Evolutionary conservation across 441 rosid genomes (phyloP).

Genomic region (Flueggea neowawraea): DNA sequence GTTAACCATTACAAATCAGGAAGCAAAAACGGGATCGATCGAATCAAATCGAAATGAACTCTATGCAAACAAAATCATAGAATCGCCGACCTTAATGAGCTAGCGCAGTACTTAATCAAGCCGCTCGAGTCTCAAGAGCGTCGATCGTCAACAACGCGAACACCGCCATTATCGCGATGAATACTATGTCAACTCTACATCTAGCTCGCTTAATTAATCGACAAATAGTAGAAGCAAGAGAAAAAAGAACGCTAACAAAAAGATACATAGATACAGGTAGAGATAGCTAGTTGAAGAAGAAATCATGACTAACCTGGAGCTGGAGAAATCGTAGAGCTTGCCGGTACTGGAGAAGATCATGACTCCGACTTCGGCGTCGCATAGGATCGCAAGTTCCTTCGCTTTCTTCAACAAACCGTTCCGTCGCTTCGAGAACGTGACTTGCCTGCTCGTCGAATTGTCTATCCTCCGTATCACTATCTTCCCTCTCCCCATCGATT

Average conservation of each 20-base stretch:
- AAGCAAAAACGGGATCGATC: no score
- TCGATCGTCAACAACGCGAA: no score
- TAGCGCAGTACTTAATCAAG: no score
- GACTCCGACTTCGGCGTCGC: conserved; percentile 84
- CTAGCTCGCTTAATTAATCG: no score
- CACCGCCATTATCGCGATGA: no score
- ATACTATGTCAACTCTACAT: no score
- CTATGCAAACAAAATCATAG: no score
- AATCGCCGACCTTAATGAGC: no score
- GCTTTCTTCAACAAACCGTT: conserved; percentile 78
- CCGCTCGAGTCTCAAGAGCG: no score
- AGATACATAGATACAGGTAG: neutral
- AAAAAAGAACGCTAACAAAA: neutral
- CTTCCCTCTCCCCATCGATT: conserved; percentile 76
- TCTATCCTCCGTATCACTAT: conserved; percentile 75
- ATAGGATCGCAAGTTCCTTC: conserved; percentile 67
- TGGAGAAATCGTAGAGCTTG: conserved; percentile 68
- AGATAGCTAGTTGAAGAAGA: conserved; percentile 1
- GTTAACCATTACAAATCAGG: no score
- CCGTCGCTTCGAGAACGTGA: conserved; percentile 75
- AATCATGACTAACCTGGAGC: conserved; percentile 59
- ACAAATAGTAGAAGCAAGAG: no score
- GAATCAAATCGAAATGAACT: no score
- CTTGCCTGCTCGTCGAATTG: conserved; percentile 82
- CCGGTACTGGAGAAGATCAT: conserved; percentile 75